phyloP scores from a whole-genome alignment of 257 asterid genomes.

The Vinca minor region DNA sequence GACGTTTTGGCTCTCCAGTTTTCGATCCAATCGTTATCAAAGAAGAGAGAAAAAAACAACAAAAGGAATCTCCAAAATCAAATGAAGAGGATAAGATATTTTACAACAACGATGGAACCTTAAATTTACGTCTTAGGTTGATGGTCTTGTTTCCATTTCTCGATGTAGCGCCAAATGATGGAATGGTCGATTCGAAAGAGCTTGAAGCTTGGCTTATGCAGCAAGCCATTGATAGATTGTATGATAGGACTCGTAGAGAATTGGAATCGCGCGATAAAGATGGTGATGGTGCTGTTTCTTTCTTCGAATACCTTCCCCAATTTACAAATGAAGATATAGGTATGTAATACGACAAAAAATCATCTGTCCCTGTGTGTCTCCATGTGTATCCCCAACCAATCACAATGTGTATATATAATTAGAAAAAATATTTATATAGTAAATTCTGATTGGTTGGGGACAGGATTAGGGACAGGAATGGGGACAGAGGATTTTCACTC shows the following conservation, averaged over 20 bases:
- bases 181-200: slow-evolving; percentile 25
- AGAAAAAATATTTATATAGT: no score
- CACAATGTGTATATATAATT: no score
- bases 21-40: slow-evolving; percentile 26
- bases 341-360: slow-evolving; percentile 5
- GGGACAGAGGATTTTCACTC: no score
- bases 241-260: slow-evolving; percentile 16
- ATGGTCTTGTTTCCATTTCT: slow-evolving; percentile 29
- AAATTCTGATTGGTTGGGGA: no score
- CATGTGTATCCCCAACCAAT: no score
- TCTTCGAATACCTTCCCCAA: slow-evolving; percentile 26
- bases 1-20: slow-evolving; percentile 28
- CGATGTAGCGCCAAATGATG: slow-evolving; percentile 24
- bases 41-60: slow-evolving; percentile 10
- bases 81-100: slow-evolving; percentile 15
- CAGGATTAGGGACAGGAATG: no score
- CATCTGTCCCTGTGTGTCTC: no score
- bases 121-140: slow-evolving; percentile 22
- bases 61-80: background rate
- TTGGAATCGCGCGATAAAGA: slow-evolving; percentile 23
- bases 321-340: slow-evolving; percentile 26
- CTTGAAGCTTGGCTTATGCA: slow-evolving; percentile 28
- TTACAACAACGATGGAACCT: slow-evolving; percentile 20
- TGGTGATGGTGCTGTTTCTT: slow-evolving; percentile 28
- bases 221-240: slow-evolving; percentile 25